Evolutionary conservation across 2,329 filamentous ascomycete species (phyloP).

Genomic region (Neonectria faginata): DNA sequence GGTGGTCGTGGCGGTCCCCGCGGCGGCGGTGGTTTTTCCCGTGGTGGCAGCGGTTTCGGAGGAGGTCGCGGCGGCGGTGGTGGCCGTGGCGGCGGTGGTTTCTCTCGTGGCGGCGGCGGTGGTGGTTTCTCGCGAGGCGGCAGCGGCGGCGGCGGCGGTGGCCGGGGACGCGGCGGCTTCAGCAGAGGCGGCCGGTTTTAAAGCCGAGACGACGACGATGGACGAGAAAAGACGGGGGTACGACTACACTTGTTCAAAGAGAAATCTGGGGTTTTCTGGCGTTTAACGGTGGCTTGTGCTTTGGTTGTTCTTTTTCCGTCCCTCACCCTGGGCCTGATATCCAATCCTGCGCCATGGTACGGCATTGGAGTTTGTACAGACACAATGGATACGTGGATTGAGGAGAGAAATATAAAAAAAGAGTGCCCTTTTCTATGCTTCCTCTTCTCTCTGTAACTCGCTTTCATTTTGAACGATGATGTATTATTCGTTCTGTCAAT

Average conservation of each 20-base stretch:
- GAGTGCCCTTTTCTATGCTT: conserved; percentile 34
- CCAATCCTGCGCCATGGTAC: conserved; percentile 33
- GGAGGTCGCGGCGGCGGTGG: conserved; percentile 41
- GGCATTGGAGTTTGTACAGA: conserved; percentile 46
- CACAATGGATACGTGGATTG: conserved; percentile 40
- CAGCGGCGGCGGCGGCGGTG: conserved; percentile 39
- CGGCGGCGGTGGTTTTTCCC: conserved; percentile 49
- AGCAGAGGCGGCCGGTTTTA: conserved; percentile 44
- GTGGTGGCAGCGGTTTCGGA: conserved; percentile 49
- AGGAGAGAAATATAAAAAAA: conserved; percentile 41
- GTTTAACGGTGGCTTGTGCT: conserved; percentile 37
- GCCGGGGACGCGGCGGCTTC: conserved; percentile 47
- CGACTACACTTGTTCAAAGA: conserved; percentile 35
- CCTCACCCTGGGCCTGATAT: conserved; percentile 25
- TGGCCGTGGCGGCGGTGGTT: conserved; percentile 36
- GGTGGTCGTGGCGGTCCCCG: conserved; percentile 53
- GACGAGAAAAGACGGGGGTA: conserved; percentile 23
- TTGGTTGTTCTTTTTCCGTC: conserved; percentile 29
- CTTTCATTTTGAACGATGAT: conserved; percentile 3
- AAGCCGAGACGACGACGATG: conserved; percentile 15
- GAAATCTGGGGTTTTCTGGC: conserved; percentile 33
- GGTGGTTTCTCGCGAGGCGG: conserved; percentile 24
- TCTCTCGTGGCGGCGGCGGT: conserved; percentile 25
- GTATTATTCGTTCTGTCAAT: neutral
- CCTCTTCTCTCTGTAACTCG: neutral